Base-by-base conservation (phyloP, 2,329 filamentous ascomycete species). In the Fusarium acutatum region DNA sequence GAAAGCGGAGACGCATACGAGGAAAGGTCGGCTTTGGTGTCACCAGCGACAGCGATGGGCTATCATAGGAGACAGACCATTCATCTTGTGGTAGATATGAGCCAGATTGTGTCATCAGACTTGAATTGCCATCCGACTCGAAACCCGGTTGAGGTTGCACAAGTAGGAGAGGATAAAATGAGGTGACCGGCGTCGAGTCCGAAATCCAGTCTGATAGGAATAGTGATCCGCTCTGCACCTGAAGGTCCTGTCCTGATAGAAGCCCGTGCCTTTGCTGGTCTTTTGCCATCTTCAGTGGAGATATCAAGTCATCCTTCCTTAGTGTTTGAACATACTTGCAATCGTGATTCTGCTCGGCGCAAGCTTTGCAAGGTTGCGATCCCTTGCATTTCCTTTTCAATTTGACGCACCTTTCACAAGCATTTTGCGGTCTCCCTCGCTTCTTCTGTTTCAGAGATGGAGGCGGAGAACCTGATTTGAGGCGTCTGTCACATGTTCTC, bases 301-400 rank as follows among this genome's bases (percentile, higher is more conserved):
- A 28, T 28, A 22, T 11, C 3, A 46, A 46, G 9, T 46, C 13
- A 11, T 46, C 24, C 13, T 37, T 28, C 18, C 20, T 53, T 12
- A 18, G 5, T 10, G 52, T 37, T 46, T 32, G 26, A 6, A 12
- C 4, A 9, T 65, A 69, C 18, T 9, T 61, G 26, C 68, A 69
- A 5, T 58, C n/a, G 4, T 66, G 54, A 18, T 53, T 41, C 26
- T 57, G 68, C 15, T 66, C 50, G 7, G n/a, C 34, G 56, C 68
- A 71, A 5, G 32, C n/a, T 24, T n/a, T 22, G 17, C 67, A 70
- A 20, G 64, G 67, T 2, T 37, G 34, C 5, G 64, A 44, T 15
- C 65, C 41, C 4, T 20, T 69, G 13, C 67, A 70, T 20, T 40
- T 59, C 46, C 47, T 69, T 28, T 70, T 70, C 5, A 69, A n/a